Evolutionary conservation across 1,284 basidiomycete genomes (phyloP).

Genomic region (Irpex sp.): DNA sequence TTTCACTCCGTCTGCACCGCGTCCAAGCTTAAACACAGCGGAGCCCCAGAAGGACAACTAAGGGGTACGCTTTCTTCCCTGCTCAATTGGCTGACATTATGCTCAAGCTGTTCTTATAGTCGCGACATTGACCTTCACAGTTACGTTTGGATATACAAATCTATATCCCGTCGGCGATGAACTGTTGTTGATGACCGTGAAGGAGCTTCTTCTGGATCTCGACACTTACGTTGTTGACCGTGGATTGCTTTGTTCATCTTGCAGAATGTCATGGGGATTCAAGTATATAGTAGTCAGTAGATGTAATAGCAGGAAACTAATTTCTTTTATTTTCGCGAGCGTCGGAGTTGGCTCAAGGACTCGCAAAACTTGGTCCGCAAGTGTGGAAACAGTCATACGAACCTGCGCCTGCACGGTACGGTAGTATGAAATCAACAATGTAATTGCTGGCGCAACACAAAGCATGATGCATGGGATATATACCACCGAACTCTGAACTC

Average conservation of each 20-base stretch:
- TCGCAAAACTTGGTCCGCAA: too few species aligned
- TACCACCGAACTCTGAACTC: not conserved
- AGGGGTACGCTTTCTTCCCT: not conserved
- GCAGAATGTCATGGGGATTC: not conserved
- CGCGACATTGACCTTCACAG: not conserved
- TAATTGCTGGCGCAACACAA: too few species aligned
- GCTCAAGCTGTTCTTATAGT: not conserved
- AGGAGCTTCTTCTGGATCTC: not conserved
- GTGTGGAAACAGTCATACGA: too few species aligned
- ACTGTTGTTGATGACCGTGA: not conserved
- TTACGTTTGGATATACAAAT: not conserved
- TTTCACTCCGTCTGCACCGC: not conserved
- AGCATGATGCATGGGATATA: too few species aligned
- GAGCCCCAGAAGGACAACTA: not conserved
- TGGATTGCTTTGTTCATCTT: not conserved
- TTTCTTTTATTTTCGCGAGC: not conserved
- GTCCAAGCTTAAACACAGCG: not conserved
- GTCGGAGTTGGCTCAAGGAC: not conserved
- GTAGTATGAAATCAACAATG: too few species aligned
- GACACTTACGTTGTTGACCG: not conserved
- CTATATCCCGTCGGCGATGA: not conserved
- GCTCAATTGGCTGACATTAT: not conserved
- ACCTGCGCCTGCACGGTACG: too few species aligned
- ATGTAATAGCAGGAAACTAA: not conserved
- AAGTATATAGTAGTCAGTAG: not conserved